Evolutionary conservation across 768 basidiomycete genomes (phyloP), one percentile per base, ranked within the genome.

Genomic region (Collybiopsis confluens): DNA sequence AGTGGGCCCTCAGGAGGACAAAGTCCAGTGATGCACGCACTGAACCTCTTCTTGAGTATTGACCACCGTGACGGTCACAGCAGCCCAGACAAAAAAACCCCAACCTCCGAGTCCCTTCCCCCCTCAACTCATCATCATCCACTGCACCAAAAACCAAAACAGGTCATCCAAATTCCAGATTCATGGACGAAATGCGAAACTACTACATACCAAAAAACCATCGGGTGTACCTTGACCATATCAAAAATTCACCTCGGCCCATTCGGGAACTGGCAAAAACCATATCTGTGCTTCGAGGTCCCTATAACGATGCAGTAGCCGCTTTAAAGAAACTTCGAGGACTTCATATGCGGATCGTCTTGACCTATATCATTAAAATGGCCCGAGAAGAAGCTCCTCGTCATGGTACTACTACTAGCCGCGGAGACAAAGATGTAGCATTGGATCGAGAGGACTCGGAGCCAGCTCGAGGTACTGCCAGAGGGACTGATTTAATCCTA

Each of bases 1-100:
- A 87, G 83, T 55, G 96, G 96, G 0, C 94, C 96, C 21, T 93
- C 90, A 8, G 96, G 93, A 1, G 96, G 96, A 1, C 96, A 98
- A 72, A 93, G 90, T 68, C 87, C 86, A 46, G 80, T 94, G 53
- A 92, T 98, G 75, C 91, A 85, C 59, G 85, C 90, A 9, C 71
- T 91, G 23, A 90, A 91, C 65, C 70, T 94, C 68, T 90, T 92
- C 75, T 79, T 92, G 46, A 89, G 92, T 57, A 86, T 97, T 67
- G 86, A 98, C 70, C 88, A 92, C 70, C 86, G 86, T n/a, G n/a
- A n/a, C n/a, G n/a, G n/a, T n/a, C n/a, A n/a, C n/a, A n/a, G n/a
- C n/a, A n/a, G n/a, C n/a, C n/a, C n/a, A n/a, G n/a, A n/a, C n/a
- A n/a, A n/a, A n/a, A n/a, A n/a, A n/a, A n/a, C n/a, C n/a, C n/a